phyloP scores from a whole-genome alignment of 306 rosid genomes.

The Mucuna pruriens region DNA sequence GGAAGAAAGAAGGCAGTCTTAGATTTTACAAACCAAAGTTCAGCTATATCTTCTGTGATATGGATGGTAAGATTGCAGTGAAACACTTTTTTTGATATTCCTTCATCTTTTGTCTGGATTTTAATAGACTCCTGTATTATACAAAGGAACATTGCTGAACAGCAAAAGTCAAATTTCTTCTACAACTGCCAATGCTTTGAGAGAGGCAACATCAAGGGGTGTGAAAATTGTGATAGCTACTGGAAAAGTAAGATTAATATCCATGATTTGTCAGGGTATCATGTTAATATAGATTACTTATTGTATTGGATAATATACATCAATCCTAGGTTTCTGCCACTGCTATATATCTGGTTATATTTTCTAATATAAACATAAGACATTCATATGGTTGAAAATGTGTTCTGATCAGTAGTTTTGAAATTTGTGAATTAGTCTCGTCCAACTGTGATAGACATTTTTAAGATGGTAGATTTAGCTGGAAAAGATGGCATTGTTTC shows the following conservation, averaged over 20 bases:
- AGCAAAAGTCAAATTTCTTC: constrained; percentile 77
- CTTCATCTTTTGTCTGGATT: constrained; percentile 31
- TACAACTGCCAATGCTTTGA: constrained; percentile 70
- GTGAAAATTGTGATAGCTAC: constrained; percentile 95
- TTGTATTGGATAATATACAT: constrained; percentile 2
- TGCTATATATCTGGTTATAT: constrained; percentile 2
- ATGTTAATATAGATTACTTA: constrained; percentile 26
- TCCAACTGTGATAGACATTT: constrained; percentile 74
- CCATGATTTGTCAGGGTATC: constrained; percentile 17
- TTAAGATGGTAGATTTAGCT: constrained; percentile 73
- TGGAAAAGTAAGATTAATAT: constrained; percentile 75
- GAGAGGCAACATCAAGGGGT: constrained; percentile 82
- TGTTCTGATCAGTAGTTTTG: constrained; percentile 39
- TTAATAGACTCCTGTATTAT: constrained; percentile 37
- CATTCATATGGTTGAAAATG: constrained; percentile 15
- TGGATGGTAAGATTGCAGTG: constrained; percentile 78
- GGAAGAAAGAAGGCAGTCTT: constrained; percentile 87
- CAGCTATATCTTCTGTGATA: constrained; percentile 89
- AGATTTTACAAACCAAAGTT: constrained; percentile 86
- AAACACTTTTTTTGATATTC: constrained; percentile 18
- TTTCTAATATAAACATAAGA: constrained; percentile 19
- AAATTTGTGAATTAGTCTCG: constrained; percentile 72
- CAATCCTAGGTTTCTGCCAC: constrained; percentile 13
- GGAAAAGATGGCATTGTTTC: constrained; percentile 92
- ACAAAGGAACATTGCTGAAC: constrained; percentile 86